Conservation (phyloP, 768 basidiomycete genomes). For the Kwoniella newhampshirensis region DNA sequence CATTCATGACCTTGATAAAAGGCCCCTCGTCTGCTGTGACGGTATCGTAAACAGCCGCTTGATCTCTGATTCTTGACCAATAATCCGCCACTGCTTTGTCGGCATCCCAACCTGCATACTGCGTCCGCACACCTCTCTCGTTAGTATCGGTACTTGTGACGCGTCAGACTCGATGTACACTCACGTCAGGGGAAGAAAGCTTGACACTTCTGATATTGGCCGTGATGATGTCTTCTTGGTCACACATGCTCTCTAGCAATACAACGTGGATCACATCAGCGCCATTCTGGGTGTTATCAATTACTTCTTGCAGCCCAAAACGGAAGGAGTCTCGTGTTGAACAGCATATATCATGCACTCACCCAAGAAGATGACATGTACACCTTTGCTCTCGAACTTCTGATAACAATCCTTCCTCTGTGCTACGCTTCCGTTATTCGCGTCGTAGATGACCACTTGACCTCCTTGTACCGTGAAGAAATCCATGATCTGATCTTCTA, state of each 20-base stretch:
- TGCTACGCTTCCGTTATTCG: constrained; percentile 80
- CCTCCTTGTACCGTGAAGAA: constrained; percentile 77
- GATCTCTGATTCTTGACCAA: constrained; percentile 78
- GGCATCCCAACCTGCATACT: constrained; percentile 93
- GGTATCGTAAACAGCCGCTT: constrained; percentile 84
- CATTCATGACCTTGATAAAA: constrained; percentile 91
- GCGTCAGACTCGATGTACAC: constrained; percentile 45
- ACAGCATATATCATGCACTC: too few relatives aligned
- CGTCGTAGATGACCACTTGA: constrained; percentile 97
- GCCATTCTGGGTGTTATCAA: too few relatives aligned
- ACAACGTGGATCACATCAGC: too few relatives aligned
- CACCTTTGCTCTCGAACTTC: constrained; percentile 78
- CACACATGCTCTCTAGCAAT: constrained; percentile 79
- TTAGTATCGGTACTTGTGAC: neutral
- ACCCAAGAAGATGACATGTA: constrained; percentile 95
- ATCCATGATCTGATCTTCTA: constrained; percentile 83
- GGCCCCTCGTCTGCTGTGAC: constrained; percentile 89
- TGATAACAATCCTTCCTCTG: constrained; percentile 71
- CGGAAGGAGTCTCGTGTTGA: too few relatives aligned
- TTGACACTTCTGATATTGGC: constrained; percentile 94
- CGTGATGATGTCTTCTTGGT: constrained; percentile 88
- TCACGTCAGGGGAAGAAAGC: constrained; percentile 93
- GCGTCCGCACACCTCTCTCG: neutral
- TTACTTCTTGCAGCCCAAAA: too few relatives aligned
- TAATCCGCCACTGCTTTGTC: constrained; percentile 91